phyloP scores from a whole-genome alignment of 495 filamentous ascomycete species.

The Aspergillus avenaceus region DNA sequence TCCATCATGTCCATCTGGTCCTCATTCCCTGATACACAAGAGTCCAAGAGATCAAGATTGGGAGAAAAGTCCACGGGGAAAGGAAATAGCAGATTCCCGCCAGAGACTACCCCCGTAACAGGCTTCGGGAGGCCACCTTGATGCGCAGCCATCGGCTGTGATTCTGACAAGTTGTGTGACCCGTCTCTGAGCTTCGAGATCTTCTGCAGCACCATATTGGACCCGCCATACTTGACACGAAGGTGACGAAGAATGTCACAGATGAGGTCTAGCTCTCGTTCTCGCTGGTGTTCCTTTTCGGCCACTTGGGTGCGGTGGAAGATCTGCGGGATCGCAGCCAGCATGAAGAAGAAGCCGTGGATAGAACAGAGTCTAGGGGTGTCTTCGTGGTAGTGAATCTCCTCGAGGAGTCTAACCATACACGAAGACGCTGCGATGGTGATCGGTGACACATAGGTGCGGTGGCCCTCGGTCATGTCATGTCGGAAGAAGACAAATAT shows the following conservation, averaged over 20 bases:
- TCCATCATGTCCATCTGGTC: background rate
- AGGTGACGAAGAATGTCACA: background rate
- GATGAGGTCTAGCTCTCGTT: background rate
- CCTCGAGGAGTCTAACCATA: conserved; percentile 14
- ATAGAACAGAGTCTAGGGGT: conserved; percentile 7
- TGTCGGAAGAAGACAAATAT: conserved; percentile 14
- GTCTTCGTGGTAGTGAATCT: conserved; percentile 15
- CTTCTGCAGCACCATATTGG: conserved; percentile 1
- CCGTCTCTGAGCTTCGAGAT: background rate
- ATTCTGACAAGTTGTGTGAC: background rate
- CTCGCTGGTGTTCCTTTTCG: background rate
- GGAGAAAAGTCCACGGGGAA: background rate
- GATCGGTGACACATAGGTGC: conserved; percentile 6
- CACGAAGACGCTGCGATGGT: conserved; percentile 16
- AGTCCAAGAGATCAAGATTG: background rate
- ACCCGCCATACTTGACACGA: background rate
- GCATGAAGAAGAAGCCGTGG: conserved; percentile 8
- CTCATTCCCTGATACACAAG: background rate
- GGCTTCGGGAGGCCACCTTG: background rate
- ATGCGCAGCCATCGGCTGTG: background rate
- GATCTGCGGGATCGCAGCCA: conserved; percentile 16
- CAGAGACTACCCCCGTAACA: background rate
- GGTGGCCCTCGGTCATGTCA: background rate
- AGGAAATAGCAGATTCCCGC: background rate
- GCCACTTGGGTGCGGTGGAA: background rate